Conservation (phyloP, 805 yeast species). For the Candida hispaniensis region DNA sequence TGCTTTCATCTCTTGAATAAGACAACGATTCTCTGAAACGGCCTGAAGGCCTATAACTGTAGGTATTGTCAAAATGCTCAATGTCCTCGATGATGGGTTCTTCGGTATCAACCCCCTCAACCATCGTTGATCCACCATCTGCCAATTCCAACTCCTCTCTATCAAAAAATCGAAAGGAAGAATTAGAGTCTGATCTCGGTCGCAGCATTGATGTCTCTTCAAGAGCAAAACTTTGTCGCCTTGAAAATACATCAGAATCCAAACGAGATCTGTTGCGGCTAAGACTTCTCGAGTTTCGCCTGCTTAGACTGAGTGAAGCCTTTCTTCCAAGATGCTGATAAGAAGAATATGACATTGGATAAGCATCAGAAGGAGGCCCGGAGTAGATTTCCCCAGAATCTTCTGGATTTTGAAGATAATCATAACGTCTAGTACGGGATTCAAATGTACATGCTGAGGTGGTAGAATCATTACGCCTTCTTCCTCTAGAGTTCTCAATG, state of each 20-base stretch:
- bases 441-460: neutral
- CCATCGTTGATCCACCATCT: slow-evolving; percentile 72
- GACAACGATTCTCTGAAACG: slow-evolving; percentile 13
- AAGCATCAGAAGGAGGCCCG: slow-evolving; percentile 60
- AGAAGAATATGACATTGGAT: slow-evolving; percentile 59
- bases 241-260: slow-evolving; percentile 1
- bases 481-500: no score
- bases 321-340: slow-evolving; percentile 38
- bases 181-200: slow-evolving; percentile 19
- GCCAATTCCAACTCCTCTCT: slow-evolving; percentile 76
- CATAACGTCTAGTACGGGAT: slow-evolving; percentile 3
- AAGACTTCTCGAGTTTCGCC: slow-evolving; percentile 7
- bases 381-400: slow-evolving; percentile 47
- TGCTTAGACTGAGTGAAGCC: neutral
- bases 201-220: slow-evolving; percentile 18
- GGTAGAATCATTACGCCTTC: no score
- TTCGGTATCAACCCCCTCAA: slow-evolving; percentile 29
- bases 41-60: slow-evolving; percentile 18
- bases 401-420: slow-evolving; percentile 10
- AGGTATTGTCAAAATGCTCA: slow-evolving; percentile 30
- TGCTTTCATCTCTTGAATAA: slow-evolving; percentile 16
- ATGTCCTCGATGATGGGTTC: slow-evolving; percentile 23
- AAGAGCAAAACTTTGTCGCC: slow-evolving; percentile 1
- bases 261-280: slow-evolving; percentile 12
- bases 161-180: slow-evolving; percentile 68